phyloP scores from a whole-genome alignment of 805 yeast species.

The Teunomyces kruisii region DNA sequence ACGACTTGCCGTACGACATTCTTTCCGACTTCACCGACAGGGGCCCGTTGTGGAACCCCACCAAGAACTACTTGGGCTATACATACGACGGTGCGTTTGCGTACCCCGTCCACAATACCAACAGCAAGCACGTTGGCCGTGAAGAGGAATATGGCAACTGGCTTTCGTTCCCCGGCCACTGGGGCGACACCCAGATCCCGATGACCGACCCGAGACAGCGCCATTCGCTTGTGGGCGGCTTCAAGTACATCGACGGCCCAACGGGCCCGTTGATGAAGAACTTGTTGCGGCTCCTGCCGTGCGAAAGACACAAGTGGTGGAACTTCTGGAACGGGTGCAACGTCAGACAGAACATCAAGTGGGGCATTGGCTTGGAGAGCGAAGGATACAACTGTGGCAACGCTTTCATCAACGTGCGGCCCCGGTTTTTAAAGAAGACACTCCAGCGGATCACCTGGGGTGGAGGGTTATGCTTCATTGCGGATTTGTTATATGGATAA shows the following conservation, averaged over 20 bases:
- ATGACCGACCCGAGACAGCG: constrained; percentile 75
- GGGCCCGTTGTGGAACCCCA: constrained; percentile 95
- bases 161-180: constrained; percentile 77
- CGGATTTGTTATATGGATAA: constrained; percentile 51
- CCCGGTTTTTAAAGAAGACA: constrained; percentile 47
- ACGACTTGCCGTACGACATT: constrained; percentile 90
- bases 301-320: constrained; percentile 93
- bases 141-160: constrained; percentile 64
- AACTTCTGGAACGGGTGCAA: constrained; percentile 83
- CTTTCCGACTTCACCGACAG: constrained; percentile 91
- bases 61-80: constrained; percentile 77
- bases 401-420: constrained; percentile 52
- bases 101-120: constrained; percentile 42
- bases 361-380: constrained; percentile 86
- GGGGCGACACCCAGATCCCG: constrained; percentile 83
- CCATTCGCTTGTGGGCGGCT: constrained; percentile 81
- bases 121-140: constrained; percentile 49
- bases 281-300: constrained; percentile 64
- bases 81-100: constrained; percentile 64
- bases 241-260: constrained; percentile 92
- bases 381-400: constrained; percentile 85
- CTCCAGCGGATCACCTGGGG: constrained; percentile 58
- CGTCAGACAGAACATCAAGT: constrained; percentile 66
- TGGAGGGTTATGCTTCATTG: constrained; percentile 56
- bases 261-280: constrained; percentile 84